These are phyloP conservation scores for Trichoderma hamatum DNA, from an alignment of 2,329 filamentous ascomycete genomes.

Conservation along the genomic window DNA sequence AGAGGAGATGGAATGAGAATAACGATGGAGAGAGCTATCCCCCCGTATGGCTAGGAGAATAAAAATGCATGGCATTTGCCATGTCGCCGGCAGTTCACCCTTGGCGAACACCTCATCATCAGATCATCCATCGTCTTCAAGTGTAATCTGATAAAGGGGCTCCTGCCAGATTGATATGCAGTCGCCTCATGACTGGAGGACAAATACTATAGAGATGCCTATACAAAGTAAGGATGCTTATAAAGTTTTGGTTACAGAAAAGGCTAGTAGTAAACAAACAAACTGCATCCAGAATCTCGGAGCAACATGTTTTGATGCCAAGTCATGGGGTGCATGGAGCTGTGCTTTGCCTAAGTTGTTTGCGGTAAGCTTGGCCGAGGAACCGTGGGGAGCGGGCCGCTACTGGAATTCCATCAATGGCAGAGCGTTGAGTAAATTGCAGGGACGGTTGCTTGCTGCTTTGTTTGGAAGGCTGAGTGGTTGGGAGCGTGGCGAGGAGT, in stretches of 20 bases:
- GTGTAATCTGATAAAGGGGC: neutral
- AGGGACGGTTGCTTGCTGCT: neutral
- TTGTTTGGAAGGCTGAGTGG: neutral
- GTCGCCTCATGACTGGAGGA: neutral
- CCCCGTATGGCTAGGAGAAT: neutral
- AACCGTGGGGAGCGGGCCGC: neutral
- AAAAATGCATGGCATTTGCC: neutral
- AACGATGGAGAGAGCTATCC: neutral
- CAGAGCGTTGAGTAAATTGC: neutral
- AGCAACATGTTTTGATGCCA: neutral
- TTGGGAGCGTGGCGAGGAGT: too few species aligned
- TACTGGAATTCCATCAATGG: neutral
- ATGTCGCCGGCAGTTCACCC: neutral
- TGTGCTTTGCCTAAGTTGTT: neutral
- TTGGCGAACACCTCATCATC: neutral
- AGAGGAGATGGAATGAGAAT: neutral
- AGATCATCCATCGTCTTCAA: neutral
- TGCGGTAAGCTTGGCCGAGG: conserved; percentile 3
- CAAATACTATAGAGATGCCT: neutral
- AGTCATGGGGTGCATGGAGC: neutral
- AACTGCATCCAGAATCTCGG: neutral
- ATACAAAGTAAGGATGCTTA: neutral
- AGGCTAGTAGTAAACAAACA: neutral
- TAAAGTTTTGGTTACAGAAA: neutral
- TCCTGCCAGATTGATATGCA: neutral